Base-by-base conservation (phyloP, 805 yeast species). In the Starmerella gropengiesseri region DNA sequence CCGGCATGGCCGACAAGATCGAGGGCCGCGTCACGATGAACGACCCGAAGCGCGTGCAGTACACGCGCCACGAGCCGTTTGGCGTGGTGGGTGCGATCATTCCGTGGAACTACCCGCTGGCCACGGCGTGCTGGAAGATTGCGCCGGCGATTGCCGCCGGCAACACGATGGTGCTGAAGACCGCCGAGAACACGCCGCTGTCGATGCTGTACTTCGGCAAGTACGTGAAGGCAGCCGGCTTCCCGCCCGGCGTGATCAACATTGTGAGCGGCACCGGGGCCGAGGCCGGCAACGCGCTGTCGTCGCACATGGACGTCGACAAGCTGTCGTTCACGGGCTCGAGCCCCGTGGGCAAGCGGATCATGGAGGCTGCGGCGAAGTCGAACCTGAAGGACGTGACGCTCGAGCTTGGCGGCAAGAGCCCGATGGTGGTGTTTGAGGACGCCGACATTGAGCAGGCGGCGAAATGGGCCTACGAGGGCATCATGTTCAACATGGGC, bases 281-380 rank as follows among this genome's bases (percentile, higher is more conserved):
- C 60, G 77, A 73, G 57, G 81, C 89, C 41, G 96, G 96, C 63
- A 75, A 75, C 49, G 81, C 85, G 33, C 73, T 87, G 51, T 71
- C 89, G 38, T 64, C 70, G 45, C 95, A 87, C 66, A 79, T 78
- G 55, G 76, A 73, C 61, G 77, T 87, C 56, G 82, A 82, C 68
- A 87, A 87, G 72, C 72, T 87, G 59, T 94, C 95, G 11, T 87
- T 87, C 68, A 87, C 96, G 44, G 96, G 96, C 54, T 86, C 95
- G 29, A 87, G 95, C 43, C 85, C 80, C 36, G 78, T 85, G 49
- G 97, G 96, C 60, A 81, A 82, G 62, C 66, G 65, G 55, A 82
- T 87, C 60, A 79, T 83, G 80, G 74, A 73, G 64, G 70, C 73
- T 48, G 87, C 94, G 48, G 84, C 94, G 51, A 77, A 75, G 49